Conservation (phyloP, 306 rosid genomes). For the Gillenia trifoliata region DNA sequence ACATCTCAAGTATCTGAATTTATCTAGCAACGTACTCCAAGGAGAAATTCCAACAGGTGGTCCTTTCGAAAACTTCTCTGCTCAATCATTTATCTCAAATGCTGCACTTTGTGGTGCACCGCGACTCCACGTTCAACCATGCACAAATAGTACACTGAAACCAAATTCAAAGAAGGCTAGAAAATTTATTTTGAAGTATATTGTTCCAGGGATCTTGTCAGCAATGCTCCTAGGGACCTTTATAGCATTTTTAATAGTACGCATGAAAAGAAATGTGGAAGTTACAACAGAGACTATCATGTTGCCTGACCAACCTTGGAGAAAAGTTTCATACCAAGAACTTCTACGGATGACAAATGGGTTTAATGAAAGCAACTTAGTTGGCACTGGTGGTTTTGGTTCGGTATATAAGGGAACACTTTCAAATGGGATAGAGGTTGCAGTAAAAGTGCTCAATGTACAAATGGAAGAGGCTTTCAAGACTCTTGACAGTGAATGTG, state of each 20-base stretch:
- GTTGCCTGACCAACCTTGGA: not conserved
- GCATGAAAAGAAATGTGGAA: not conserved
- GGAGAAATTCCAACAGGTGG: constrained; percentile 27
- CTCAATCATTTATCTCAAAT: constrained; percentile 25
- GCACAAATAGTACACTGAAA: not conserved
- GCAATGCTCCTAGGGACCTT: not conserved
- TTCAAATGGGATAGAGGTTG: constrained; percentile 3
- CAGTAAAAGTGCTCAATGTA: constrained; percentile 25
- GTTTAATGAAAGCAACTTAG: not conserved
- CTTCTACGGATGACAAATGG: constrained; percentile 18
- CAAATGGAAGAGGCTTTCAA: not conserved
- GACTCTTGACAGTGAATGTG: not conserved
- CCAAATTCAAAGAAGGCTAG: not conserved
- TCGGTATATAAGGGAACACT: constrained; percentile 11
- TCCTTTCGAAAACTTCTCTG: constrained; percentile 12
- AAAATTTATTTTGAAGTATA: not conserved
- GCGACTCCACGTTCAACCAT: constrained; percentile 4
- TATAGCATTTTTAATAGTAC: not conserved
- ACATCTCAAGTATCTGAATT: not conserved
- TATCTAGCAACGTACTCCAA: constrained; percentile 13
- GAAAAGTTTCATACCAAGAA: constrained; percentile 21
- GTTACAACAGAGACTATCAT: not conserved
- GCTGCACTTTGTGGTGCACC: constrained; percentile 23
- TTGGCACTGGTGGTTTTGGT: constrained; percentile 12
- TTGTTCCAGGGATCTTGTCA: not conserved